Conservation (phyloP, 2,329 filamentous ascomycete species). For the Ophiostoma sp. region DNA sequence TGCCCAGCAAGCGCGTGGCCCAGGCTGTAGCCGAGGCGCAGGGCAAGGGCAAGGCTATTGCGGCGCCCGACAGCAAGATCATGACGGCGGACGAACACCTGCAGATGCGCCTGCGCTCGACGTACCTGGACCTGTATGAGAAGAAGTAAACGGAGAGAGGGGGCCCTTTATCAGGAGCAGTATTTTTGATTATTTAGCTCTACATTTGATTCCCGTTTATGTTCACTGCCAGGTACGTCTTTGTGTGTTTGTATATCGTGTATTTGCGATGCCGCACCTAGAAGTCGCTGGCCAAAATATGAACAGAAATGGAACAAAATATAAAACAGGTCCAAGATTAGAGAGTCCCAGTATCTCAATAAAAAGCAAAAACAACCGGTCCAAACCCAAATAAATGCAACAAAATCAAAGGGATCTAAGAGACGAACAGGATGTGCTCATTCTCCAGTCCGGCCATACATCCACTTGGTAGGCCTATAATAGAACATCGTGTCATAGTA, state of each 20-base stretch:
- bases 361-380: background rate
- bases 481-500: background rate
- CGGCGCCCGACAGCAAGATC: constrained; percentile 45
- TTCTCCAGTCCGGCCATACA: background rate
- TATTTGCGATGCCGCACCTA: background rate
- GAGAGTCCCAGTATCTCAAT: background rate
- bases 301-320: background rate
- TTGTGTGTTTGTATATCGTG: background rate
- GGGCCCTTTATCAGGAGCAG: background rate
- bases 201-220: background rate
- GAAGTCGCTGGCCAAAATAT: background rate
- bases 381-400: background rate
- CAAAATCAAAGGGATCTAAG: background rate
- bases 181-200: background rate
- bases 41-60: constrained; percentile 2
- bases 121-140: constrained; percentile 57
- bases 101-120: constrained; percentile 59
- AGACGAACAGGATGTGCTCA: background rate
- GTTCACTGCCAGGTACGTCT: background rate
- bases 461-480: background rate
- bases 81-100: constrained; percentile 66
- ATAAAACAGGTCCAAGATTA: constrained; percentile 9
- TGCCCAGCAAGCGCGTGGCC: constrained; percentile 60
- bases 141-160: background rate
- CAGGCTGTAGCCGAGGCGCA: constrained; percentile 39